Evolutionary conservation across 768 basidiomycete genomes (phyloP).

Genomic region (Cystofilobasidium capitatum): DNA sequence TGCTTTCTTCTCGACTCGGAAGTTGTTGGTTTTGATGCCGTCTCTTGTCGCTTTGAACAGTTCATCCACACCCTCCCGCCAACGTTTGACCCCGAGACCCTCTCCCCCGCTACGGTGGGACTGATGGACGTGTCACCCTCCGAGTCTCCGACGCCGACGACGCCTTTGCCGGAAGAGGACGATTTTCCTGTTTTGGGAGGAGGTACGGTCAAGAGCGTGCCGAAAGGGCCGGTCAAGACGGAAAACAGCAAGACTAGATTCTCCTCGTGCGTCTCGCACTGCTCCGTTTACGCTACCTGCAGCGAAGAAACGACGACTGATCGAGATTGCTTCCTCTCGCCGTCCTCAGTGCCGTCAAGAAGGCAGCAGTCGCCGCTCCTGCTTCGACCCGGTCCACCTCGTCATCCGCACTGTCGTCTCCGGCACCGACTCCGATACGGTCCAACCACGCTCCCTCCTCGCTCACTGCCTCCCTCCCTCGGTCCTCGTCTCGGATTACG

Average conservation of each 20-base stretch:
- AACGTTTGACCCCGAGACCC: constrained; percentile 35
- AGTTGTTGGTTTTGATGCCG: background rate
- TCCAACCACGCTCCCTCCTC: constrained; percentile 30
- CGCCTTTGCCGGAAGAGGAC: constrained; percentile 30
- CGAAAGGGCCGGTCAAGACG: constrained; percentile 41
- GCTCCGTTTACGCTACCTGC: background rate
- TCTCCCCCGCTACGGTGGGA: constrained; percentile 37
- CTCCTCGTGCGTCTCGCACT: constrained; percentile 9
- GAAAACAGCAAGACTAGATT: constrained; percentile 88
- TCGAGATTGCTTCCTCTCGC: background rate
- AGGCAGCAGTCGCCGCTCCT: background rate
- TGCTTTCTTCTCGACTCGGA: constrained; percentile 41
- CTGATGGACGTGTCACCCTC: constrained; percentile 37
- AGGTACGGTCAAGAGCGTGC: constrained; percentile 31
- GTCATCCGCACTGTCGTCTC: background rate
- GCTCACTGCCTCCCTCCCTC: constrained; percentile 43
- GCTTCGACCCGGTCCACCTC: background rate
- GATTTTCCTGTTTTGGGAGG: constrained; percentile 39
- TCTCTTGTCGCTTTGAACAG: constrained; percentile 67
- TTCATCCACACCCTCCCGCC: constrained; percentile 53
- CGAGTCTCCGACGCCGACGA: constrained; percentile 30
- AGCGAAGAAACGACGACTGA: background rate
- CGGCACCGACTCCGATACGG: constrained; percentile 69
- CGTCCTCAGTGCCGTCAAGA: background rate
- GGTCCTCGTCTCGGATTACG: constrained; percentile 71